A percentile compares a stretch with the other conserved stretches of the same genome.
Conservation (phyloP, 345 rosid species). For the Euphorbia pulcherrima region DNA sequence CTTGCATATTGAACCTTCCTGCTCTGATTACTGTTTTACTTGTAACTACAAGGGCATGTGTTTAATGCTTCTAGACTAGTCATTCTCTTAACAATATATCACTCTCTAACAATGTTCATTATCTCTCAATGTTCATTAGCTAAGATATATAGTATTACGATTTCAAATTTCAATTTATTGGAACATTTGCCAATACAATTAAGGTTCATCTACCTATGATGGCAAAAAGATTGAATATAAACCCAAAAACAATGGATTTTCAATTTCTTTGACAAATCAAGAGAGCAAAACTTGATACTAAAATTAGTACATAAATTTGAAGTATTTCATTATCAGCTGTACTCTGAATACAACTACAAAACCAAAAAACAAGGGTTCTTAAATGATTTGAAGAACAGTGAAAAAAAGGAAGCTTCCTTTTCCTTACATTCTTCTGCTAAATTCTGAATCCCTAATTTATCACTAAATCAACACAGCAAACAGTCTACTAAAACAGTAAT, state of each 20-base stretch:
- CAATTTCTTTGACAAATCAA: background rate
- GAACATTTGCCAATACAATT: no score
- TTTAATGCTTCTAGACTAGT: no score
- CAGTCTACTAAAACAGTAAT: background rate
- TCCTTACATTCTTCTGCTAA: background rate
- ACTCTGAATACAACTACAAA: background rate
- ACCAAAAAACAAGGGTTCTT: background rate
- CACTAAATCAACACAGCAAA: background rate
- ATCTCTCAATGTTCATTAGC: background rate
- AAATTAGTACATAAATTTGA: background rate
- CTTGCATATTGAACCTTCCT: no score
- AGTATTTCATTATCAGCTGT: background rate
- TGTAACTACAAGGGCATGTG: no score
- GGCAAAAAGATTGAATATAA: background rate
- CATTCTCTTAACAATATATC: no score
- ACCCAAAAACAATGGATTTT: background rate
- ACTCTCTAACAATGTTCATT: no score
- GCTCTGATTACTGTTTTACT: no score
- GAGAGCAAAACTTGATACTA: background rate
- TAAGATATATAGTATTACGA: no score
- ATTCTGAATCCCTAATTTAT: background rate
- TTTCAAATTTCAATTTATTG: background rate
- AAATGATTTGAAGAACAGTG: background rate
- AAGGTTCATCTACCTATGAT: background rate
- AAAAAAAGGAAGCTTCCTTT: background rate